Percentiles rank a stretch among this genome's conserved stretches.
Evolutionary conservation across 2,329 filamentous ascomycete species (phyloP).

Genomic region (Fusarium miscanthi): DNA sequence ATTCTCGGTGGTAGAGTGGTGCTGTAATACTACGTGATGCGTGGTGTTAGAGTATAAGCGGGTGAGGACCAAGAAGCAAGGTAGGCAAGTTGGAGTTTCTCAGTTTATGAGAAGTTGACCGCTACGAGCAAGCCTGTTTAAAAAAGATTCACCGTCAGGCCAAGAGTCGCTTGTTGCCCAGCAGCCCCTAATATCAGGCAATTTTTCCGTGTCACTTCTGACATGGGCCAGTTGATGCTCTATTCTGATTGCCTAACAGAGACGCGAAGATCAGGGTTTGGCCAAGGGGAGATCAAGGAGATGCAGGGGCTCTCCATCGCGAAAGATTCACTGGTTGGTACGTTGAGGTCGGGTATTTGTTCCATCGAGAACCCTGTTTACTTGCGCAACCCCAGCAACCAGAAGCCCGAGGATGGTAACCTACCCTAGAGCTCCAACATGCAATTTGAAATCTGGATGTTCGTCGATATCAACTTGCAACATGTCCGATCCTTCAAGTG

Average conservation of each 20-base stretch:
- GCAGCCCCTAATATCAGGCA: constrained; percentile 18
- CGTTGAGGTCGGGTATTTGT: constrained; percentile 5
- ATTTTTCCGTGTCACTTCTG: constrained; percentile 19
- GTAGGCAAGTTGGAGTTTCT: neutral
- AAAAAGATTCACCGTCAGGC: constrained; percentile 9
- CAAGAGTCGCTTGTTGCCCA: constrained; percentile 28
- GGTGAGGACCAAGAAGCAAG: neutral
- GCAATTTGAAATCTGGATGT: neutral
- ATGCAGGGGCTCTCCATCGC: constrained; percentile 6
- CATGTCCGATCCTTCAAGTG: neutral
- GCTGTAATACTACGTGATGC: neutral
- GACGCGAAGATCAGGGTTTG: constrained; percentile 13
- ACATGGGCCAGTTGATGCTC: constrained; percentile 12
- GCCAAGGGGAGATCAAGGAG: neutral
- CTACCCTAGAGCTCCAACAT: neutral
- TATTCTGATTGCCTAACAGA: constrained; percentile 9
- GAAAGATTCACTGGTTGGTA: constrained; percentile 15
- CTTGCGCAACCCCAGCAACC: constrained; percentile 33
- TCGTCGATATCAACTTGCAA: neutral
- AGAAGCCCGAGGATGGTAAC: neutral
- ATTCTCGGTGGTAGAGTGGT: constrained; percentile 33
- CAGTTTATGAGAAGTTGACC: neutral
- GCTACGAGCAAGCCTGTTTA: constrained; percentile 7
- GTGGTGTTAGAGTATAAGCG: neutral
- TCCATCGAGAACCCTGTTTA: constrained; percentile 7